Conservation (phyloP, 202 grass and related monocot genomes). For the Setaria viridis region DNA sequence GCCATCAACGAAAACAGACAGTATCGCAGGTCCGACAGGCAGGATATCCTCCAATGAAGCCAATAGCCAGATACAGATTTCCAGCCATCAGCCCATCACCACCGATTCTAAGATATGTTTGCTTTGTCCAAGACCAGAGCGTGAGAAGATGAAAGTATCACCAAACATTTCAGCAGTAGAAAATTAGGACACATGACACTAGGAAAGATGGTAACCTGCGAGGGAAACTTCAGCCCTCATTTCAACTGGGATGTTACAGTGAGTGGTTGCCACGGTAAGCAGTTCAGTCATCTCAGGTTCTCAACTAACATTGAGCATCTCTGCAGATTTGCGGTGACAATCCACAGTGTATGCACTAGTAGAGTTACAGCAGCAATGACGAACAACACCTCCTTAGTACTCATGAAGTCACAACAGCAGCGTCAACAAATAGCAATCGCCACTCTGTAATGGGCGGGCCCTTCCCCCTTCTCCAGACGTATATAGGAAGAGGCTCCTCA, state of each 20-base stretch:
- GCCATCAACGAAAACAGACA: neutral
- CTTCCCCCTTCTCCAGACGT: neutral
- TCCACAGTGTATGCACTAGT: conserved; percentile 30
- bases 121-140: neutral
- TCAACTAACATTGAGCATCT: conserved; percentile 17
- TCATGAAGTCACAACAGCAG: conserved; percentile 44
- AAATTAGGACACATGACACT: neutral
- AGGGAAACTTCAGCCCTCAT: conserved; percentile 24
- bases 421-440: conserved; percentile 9
- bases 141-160: conserved; percentile 10
- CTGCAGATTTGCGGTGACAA: neutral
- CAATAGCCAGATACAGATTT: neutral
- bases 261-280: neutral
- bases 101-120: neutral
- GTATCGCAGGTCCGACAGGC: neutral
- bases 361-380: conserved; percentile 27
- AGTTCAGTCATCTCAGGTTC: neutral
- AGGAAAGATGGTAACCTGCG: neutral
- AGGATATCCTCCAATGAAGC: neutral
- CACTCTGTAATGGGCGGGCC: neutral
- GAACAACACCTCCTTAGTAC: conserved; percentile 3
- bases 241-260: neutral
- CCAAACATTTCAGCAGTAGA: neutral
- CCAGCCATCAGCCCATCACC: neutral
- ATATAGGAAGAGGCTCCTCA: conserved; percentile 9